Evolutionary conservation across 2,329 filamentous ascomycete genomes (phyloP).

Genomic region (Ophiostoma ips): DNA sequence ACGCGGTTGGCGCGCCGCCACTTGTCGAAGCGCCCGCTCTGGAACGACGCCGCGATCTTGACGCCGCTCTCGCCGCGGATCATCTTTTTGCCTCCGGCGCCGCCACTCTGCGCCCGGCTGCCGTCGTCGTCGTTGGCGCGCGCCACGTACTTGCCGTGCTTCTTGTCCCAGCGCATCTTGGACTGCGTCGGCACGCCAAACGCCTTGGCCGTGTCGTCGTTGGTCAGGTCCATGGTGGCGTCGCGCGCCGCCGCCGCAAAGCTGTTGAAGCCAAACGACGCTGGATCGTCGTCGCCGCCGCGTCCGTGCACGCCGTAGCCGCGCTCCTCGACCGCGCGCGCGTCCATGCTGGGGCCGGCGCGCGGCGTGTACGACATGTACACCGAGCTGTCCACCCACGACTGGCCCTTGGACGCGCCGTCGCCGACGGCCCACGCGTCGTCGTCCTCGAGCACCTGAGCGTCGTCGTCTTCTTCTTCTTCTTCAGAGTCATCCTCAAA

Average conservation of each 20-base stretch:
- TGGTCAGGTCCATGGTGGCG: constrained; percentile 82
- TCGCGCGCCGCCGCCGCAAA: constrained; percentile 81
- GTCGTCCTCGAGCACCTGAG: constrained; percentile 52
- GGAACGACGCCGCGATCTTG: constrained; percentile 90
- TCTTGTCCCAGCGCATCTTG: constrained; percentile 92
- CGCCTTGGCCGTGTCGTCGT: constrained; percentile 68
- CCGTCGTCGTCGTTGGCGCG: constrained; percentile 91
- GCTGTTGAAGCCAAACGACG: constrained; percentile 35
- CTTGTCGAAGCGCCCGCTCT: constrained; percentile 80
- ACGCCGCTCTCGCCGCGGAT: constrained; percentile 82
- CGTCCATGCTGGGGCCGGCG: constrained; percentile 40
- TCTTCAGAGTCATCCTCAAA: constrained; percentile 34
- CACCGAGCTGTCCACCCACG: constrained; percentile 72
- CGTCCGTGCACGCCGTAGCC: constrained; percentile 75
- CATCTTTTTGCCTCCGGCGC: constrained; percentile 39
- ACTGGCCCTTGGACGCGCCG: constrained; percentile 24
- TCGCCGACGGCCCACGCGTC: constrained; percentile 28
- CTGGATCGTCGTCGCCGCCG: constrained; percentile 39
- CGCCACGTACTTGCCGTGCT: constrained; percentile 86
- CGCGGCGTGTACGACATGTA: constrained; percentile 96
- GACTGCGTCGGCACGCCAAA: constrained; percentile 68
- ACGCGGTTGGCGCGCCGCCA: constrained; percentile 85
- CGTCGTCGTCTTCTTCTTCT: constrained; percentile 50
- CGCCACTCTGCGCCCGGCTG: constrained; percentile 37
- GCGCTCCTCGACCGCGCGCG: constrained; percentile 60